phyloP scores from a whole-genome alignment of 164 flowering plant genomes.

The Malania oleifera region DNA sequence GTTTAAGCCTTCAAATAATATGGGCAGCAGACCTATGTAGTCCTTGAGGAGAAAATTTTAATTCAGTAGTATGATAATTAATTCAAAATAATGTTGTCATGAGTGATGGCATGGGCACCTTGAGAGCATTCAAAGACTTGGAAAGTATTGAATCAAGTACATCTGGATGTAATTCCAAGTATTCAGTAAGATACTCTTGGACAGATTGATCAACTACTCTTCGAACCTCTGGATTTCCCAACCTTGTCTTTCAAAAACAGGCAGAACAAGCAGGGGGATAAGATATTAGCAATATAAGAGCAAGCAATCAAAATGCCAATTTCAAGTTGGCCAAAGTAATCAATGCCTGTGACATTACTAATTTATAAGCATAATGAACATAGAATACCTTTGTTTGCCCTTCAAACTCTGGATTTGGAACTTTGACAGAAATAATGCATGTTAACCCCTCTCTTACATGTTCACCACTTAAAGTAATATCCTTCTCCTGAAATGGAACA shows the following conservation, averaged over 20 bases:
- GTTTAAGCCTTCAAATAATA: too few relatives aligned
- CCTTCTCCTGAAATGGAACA: conserved; percentile 63
- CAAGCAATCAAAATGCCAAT: background rate
- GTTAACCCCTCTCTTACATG: conserved; percentile 97
- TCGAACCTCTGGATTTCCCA: conserved; percentile 99
- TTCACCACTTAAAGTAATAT: conserved; percentile 88
- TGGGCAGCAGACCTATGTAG: too few relatives aligned
- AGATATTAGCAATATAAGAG: background rate
- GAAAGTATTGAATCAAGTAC: conserved; percentile 84
- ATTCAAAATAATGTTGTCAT: background rate
- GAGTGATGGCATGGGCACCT: conserved; percentile 42
- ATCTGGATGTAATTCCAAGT: conserved; percentile 94
- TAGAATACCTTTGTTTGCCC: conserved; percentile 90
- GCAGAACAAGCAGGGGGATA: conserved; percentile 8
- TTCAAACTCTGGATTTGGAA: conserved; percentile 98
- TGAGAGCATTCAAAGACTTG: conserved; percentile 85
- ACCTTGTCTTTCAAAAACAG: conserved; percentile 61
- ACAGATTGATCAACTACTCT: conserved; percentile 86
- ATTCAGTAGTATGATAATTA: background rate
- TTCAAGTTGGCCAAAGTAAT: background rate
- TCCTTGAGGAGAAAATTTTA: background rate
- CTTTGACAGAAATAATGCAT: conserved; percentile 88
- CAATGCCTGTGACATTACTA: background rate
- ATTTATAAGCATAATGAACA: conserved; percentile 2
- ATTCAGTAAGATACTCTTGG: conserved; percentile 89